Conservation (phyloP, 805 yeast genomes). For the Clavispora santaluciae region DNA sequence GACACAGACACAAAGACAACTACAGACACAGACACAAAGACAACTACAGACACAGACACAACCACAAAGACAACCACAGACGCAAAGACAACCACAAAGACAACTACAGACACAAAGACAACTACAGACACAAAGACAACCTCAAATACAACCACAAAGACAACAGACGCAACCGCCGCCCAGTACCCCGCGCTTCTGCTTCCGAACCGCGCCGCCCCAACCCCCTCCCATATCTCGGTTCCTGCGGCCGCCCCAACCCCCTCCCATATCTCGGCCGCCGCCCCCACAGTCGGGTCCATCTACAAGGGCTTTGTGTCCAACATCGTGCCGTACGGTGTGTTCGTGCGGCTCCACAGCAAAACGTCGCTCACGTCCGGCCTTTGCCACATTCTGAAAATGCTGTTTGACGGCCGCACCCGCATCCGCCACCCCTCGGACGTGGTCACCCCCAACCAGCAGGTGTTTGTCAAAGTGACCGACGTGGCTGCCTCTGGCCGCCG, state of each 20-base stretch:
- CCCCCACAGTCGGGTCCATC: conserved; percentile 34
- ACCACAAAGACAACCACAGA: background rate
- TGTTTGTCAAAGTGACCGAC: conserved; percentile 54
- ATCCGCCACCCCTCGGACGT: conserved; percentile 57
- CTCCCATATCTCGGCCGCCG: conserved; percentile 17
- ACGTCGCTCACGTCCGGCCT: conserved; percentile 48
- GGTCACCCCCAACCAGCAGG: conserved; percentile 52
- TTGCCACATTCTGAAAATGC: conserved; percentile 72
- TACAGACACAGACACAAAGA: background rate
- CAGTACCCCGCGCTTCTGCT: conserved; percentile 5
- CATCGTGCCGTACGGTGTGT: conserved; percentile 72
- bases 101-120: background rate
- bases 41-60: background rate
- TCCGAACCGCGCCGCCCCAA: conserved; percentile 5
- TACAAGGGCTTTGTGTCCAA: conserved; percentile 60
- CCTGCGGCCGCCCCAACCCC: background rate
- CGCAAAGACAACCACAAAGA: background rate
- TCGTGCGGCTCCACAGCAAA: conserved; percentile 45
- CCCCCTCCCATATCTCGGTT: background rate
- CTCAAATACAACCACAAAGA: background rate
- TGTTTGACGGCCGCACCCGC: conserved; percentile 39
- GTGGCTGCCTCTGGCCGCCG: conserved; percentile 16
- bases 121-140: background rate
- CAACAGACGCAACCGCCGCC: conserved; percentile 1
- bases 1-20: no score